A percentile compares a stretch with the other conserved stretches of the same genome.
These are phyloP conservation scores for Cadophora sp. DNA, from an alignment of 2,329 filamentous ascomycete species.

Conservation along the genomic window DNA sequence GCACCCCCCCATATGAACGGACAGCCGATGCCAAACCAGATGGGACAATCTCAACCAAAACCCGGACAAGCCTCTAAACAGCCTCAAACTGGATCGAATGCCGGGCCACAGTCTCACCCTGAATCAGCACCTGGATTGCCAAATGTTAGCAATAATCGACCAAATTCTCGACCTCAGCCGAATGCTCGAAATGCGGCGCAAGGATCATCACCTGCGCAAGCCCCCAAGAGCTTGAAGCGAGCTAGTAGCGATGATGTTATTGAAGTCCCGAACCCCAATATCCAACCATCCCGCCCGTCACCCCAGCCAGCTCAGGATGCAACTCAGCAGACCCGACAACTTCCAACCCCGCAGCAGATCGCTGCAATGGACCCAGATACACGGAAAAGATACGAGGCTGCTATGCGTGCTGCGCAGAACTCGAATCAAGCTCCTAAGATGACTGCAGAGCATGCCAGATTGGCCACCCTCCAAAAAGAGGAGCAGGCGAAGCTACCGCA, in stretches of 20 bases:
- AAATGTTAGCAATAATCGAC: slow-evolving; percentile 29
- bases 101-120: slow-evolving; percentile 18
- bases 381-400: slow-evolving; percentile 42
- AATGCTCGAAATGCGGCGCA: slow-evolving; percentile 33
- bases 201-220: slow-evolving; percentile 43
- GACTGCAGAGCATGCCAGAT: slow-evolving; percentile 28
- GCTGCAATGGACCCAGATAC: slow-evolving; percentile 41
- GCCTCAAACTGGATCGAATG: slow-evolving; percentile 20
- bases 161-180: slow-evolving; percentile 32
- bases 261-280: slow-evolving; percentile 50
- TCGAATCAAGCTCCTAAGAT: slow-evolving; percentile 20
- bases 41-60: slow-evolving; percentile 22
- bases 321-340: slow-evolving; percentile 44
- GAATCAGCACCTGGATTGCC: slow-evolving; percentile 24
- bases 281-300: slow-evolving; percentile 34
- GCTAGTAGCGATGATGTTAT: slow-evolving; percentile 53
- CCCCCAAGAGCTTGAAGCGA: slow-evolving; percentile 51
- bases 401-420: slow-evolving; percentile 26
- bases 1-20: slow-evolving; percentile 21
- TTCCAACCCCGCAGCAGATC: slow-evolving; percentile 39
- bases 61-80: slow-evolving; percentile 30
- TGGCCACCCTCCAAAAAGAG: slow-evolving; percentile 32
- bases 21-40: slow-evolving; percentile 24
- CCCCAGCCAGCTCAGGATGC: slow-evolving; percentile 45
- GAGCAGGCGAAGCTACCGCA: slow-evolving; percentile 38